These are phyloP conservation scores for Lathyrus tuberosus DNA, from an alignment of 306 rosid species.

Conservation along the genomic window DNA sequence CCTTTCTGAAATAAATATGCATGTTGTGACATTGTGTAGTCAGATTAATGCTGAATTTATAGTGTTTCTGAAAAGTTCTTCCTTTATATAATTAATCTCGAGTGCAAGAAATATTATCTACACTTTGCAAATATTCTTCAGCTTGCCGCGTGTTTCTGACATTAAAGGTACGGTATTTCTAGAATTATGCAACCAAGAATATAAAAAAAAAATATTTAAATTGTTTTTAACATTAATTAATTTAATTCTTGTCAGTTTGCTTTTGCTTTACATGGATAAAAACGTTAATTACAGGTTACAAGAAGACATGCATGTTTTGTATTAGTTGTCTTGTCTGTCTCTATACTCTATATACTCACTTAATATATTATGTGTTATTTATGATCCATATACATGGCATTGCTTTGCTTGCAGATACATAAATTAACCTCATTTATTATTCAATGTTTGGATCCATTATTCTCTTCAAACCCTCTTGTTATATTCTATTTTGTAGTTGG, in stretches of 20 bases:
- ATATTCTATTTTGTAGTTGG: conserved; percentile 41
- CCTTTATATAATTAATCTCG: background rate
- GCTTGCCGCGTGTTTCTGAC: conserved; percentile 27
- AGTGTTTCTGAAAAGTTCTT: too few species aligned
- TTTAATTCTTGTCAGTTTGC: background rate
- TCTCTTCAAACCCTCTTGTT: conserved; percentile 3
- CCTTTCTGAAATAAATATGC: too few species aligned
- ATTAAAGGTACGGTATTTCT: conserved; percentile 24
- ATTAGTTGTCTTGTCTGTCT: background rate
- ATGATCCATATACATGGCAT: conserved; percentile 27
- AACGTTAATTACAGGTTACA: background rate
- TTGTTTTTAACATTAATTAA: background rate
- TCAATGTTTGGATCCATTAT: conserved; percentile 7
- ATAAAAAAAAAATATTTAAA: background rate
- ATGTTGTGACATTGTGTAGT: too few species aligned
- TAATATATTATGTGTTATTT: conserved; percentile 1
- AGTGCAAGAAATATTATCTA: background rate
- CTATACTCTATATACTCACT: background rate
- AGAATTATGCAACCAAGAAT: background rate
- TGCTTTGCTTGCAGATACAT: conserved; percentile 23
- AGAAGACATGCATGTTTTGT: conserved; percentile 11
- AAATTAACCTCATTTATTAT: background rate
- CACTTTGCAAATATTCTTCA: conserved; percentile 5
- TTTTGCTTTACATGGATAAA: conserved; percentile 23
- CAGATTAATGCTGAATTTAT: too few species aligned